phyloP scores from a whole-genome alignment of 2,329 filamentous ascomycete species.

The Akanthomyces lecanii region DNA sequence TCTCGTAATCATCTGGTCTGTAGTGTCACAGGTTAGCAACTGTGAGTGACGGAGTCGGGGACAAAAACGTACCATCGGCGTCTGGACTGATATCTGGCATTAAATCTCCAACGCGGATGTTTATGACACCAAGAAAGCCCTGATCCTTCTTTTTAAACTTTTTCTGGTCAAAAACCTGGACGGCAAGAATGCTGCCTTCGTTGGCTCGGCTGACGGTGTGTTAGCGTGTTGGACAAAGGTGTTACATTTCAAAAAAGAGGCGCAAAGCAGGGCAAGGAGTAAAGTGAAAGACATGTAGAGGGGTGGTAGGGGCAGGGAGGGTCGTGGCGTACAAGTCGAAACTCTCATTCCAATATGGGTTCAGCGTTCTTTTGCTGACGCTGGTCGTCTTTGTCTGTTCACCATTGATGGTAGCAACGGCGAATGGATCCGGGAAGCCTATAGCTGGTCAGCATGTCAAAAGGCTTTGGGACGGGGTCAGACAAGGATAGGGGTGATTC shows the following conservation, averaged over 20 bases:
- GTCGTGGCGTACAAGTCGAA: conserved; percentile 80
- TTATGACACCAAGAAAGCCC: conserved; percentile 95
- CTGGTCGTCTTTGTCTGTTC: conserved; percentile 98
- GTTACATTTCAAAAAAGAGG: neutral
- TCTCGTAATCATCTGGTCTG: conserved; percentile 97
- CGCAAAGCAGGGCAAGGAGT: neutral
- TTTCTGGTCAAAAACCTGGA: conserved; percentile 99
- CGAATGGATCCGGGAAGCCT: conserved; percentile 98
- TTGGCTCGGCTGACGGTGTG: conserved; percentile 65
- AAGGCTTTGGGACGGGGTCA: neutral
- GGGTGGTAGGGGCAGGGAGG: conserved; percentile 11
- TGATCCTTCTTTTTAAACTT: conserved; percentile 99
- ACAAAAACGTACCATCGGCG: conserved; percentile 69
- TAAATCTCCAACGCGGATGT: conserved; percentile 90
- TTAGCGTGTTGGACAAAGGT: conserved; percentile 7
- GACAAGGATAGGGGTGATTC: conserved; percentile 34
- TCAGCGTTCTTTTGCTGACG: conserved; percentile 94
- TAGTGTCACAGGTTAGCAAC: conserved; percentile 22
- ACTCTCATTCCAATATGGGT: conserved; percentile 99
- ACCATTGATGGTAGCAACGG: conserved; percentile 92
- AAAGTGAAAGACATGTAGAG: neutral
- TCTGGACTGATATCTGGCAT: conserved; percentile 79
- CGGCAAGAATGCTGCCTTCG: conserved; percentile 93
- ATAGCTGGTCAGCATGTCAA: conserved; percentile 27
- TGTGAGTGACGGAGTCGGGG: conserved; percentile 11